A percentile compares a stretch with the other conserved stretches of the same genome.
These are phyloP conservation scores for Melaleuca quinquenervia DNA, from an alignment of 345 rosid genomes.

Conservation along the genomic window DNA sequence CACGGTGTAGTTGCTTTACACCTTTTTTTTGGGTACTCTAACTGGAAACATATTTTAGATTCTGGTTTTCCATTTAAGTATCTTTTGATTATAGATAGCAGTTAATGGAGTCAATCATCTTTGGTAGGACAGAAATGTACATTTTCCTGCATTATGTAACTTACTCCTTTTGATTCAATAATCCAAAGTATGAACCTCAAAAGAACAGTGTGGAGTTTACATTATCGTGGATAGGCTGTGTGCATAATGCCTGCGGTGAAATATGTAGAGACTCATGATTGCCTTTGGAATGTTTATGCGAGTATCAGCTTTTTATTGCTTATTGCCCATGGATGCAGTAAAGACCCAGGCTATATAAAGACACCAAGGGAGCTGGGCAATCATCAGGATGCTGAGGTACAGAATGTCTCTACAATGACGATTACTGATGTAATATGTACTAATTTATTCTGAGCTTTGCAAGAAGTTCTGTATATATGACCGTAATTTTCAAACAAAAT, in stretches of 20 bases:
- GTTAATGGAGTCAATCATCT: neutral
- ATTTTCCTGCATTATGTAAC: neutral
- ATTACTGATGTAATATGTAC: neutral
- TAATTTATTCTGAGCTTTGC: neutral
- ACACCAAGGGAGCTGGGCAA: conserved; percentile 30
- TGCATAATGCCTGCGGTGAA: neutral
- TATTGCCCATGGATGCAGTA: conserved; percentile 37
- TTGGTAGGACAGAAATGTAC: neutral
- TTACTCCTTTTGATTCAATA: neutral
- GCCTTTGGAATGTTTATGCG: neutral
- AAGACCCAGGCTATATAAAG: conserved; percentile 78
- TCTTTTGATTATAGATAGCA: neutral
- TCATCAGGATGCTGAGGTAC: conserved; percentile 42
- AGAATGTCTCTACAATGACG: neutral
- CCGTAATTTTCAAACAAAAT: neutral
- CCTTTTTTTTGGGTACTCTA: neutral
- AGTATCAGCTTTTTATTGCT: neutral
- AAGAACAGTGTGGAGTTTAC: neutral
- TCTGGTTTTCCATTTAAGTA: neutral
- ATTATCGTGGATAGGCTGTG: neutral
- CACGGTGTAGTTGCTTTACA: neutral
- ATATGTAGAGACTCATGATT: neutral
- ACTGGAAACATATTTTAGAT: neutral
- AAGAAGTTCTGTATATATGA: neutral
- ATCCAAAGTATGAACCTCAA: neutral